Evolutionary conservation across 2,329 filamentous ascomycete species (phyloP), one percentile per base, ranked within the genome.

Genomic region (Diaporthe sp.): DNA sequence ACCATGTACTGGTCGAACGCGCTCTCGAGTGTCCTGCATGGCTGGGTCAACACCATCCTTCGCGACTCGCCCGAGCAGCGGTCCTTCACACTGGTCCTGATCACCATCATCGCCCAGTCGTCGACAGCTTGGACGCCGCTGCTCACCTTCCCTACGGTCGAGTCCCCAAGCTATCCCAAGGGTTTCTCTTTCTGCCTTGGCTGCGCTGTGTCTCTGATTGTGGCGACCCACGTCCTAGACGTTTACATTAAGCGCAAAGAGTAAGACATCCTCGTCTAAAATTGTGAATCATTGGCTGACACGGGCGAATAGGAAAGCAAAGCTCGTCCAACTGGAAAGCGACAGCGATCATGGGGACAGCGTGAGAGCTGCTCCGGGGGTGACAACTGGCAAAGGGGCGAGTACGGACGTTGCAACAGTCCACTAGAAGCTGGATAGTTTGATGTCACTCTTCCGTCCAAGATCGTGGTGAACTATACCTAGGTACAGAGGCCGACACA

Each of bases 51-150:
- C 75, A 87, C 83, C 15, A 83, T 86, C 37, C 80, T 90, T 3
- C 84, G 85, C 39, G 82, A 85, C 34, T 86, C 86, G 1, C 85
- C 85, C 0, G 85, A 85, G 1, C 86, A 90, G 75, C 81, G 90
- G 12, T 84, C 88, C 0, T 85, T 90, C 71, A 87, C 85, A 0
- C 79, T 90, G 5, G 85, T 90, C 5, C 79, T 89, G 31, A 87
- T 90, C 76, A 91, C 89, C 62, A 84, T 85, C 0, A 82, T 91
- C 28, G 84, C 88, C 0, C 89, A 90, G 79, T 90, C 86, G 0
- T 88, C 88, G 0, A 91, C 88, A 0, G 89, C 87, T 0, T 91
- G 89, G 89, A 90, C 88, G 3, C 87, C 86, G 5, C 79, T 91
- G 3, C 79, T 91, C 17, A 86, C 87, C 0, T 92, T 90, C 77